Conservation (phyloP, 2,329 filamentous ascomycete species). For the Ambrosiella cleistominuta region DNA sequence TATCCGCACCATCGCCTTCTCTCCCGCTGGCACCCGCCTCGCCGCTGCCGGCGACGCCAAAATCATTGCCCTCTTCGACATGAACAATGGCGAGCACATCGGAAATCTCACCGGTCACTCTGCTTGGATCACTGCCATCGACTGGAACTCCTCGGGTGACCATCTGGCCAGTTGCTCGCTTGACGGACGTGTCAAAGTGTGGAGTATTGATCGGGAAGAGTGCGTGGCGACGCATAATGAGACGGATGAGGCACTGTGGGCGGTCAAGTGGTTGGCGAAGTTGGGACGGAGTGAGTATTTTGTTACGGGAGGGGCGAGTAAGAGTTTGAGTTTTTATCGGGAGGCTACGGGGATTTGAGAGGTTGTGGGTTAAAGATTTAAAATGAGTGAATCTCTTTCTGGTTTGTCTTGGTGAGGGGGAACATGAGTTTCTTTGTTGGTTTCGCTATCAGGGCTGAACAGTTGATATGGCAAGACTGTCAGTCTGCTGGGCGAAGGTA, state of each 20-base stretch:
- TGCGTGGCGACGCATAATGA: constrained; percentile 93
- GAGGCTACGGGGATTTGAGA: constrained; percentile 57
- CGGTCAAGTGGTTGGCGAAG: constrained; percentile 69
- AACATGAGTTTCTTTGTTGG: too few species aligned
- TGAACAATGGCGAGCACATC: constrained; percentile 79
- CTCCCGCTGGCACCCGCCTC: constrained; percentile 64
- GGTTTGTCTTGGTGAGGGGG: too few species aligned
- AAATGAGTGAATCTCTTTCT: too few species aligned
- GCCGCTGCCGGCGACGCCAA: constrained; percentile 81
- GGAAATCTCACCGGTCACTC: constrained; percentile 64
- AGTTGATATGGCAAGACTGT: too few species aligned
- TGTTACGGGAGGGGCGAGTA: constrained; percentile 59
- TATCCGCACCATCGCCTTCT: constrained; percentile 73
- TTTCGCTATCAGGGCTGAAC: too few species aligned
- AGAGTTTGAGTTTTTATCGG: constrained; percentile 64
- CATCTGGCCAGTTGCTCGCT: constrained; percentile 75
- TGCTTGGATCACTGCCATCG: constrained; percentile 77
- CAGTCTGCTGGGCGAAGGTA: too few species aligned
- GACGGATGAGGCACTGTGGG: constrained; percentile 70
- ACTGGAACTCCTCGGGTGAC: constrained; percentile 89
- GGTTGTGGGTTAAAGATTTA: not conserved
- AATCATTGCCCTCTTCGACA: constrained; percentile 82
- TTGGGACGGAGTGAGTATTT: constrained; percentile 52
- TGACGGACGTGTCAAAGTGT: constrained; percentile 90
- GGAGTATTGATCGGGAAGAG: constrained; percentile 66